phyloP scores from a whole-genome alignment of 768 basidiomycete genomes.

The Mrakia frigida region DNA sequence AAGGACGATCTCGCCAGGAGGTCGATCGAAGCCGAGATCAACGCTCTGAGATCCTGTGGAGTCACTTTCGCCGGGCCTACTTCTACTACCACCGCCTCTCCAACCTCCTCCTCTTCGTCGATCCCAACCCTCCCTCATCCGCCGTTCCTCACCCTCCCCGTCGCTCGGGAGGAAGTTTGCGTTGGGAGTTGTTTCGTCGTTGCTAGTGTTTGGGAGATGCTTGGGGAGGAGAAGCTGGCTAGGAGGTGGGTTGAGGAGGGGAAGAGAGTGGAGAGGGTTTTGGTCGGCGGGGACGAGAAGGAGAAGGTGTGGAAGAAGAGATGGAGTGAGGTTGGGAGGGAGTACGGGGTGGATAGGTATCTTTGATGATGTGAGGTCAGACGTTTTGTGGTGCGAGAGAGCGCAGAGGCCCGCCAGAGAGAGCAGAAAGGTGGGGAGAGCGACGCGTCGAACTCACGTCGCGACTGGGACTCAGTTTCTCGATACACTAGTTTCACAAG shows the following conservation, averaged over 20 bases:
- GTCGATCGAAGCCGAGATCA: background rate
- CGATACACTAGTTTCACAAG: no score
- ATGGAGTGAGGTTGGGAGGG: background rate
- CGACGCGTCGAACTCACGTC: no score
- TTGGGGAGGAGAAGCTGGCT: background rate
- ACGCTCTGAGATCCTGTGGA: background rate
- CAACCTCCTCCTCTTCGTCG: no score
- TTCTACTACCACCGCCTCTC: background rate
- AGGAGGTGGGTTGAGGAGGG: background rate
- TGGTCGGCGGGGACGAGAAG: background rate
- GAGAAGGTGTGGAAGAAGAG: constrained; percentile 3
- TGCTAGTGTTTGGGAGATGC: background rate
- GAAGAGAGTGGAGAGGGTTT: background rate
- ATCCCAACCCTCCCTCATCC: background rate
- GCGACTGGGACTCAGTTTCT: no score
- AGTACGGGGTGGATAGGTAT: background rate
- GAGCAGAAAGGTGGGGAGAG: no score
- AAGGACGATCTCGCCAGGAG: background rate
- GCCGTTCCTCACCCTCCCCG: background rate
- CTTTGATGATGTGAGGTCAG: no score
- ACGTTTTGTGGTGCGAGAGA: no score
- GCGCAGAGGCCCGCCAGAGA: no score
- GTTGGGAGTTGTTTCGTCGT: constrained; percentile 4
- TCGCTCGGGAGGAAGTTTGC: background rate
- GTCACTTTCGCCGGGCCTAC: background rate